Percentiles rank a stretch among this genome's conserved stretches.
These are phyloP conservation scores for Pythium diclinum DNA, from an alignment of 352 stramenopile species.

Conservation along the genomic window DNA sequence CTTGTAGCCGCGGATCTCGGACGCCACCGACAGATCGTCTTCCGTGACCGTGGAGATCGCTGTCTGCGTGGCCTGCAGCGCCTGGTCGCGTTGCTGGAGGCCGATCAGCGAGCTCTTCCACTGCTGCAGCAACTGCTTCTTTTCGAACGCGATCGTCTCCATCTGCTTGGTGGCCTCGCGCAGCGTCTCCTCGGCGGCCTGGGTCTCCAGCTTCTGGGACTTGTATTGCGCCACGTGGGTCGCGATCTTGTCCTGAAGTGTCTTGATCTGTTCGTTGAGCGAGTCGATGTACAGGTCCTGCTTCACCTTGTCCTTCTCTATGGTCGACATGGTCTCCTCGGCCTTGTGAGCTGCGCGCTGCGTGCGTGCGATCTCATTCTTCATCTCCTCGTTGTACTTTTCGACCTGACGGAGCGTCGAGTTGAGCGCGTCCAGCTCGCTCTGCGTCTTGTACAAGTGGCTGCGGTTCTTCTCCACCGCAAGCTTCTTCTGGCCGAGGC, in stretches of 20 bases:
- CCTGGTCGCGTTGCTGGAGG: conserved; percentile 90
- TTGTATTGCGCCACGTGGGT: conserved; percentile 78
- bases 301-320: conserved; percentile 92
- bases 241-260: conserved; percentile 84
- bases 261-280: conserved; percentile 88
- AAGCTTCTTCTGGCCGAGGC: conserved; percentile 57
- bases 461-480: conserved; percentile 56
- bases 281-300: conserved; percentile 95
- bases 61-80: conserved; percentile 84
- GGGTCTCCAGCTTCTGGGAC: conserved; percentile 83
- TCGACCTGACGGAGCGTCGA: conserved; percentile 86
- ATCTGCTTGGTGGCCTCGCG: conserved; percentile 87
- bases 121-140: conserved; percentile 94
- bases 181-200: conserved; percentile 84
- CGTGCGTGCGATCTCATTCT: conserved; percentile 91
- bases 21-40: conserved; percentile 76
- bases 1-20: conserved; percentile 88
- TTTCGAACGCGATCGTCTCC: conserved; percentile 92
- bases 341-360: conserved; percentile 92
- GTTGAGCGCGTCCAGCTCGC: conserved; percentile 87
- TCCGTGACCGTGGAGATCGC: conserved; percentile 79
- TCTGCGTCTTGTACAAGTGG: conserved; percentile 79
- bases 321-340: conserved; percentile 89
- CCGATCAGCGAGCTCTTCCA: conserved; percentile 94
- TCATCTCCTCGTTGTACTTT: conserved; percentile 94